These are phyloP conservation scores for Boletus hoseneyae DNA, from an alignment of 1,284 basidiomycete species.

Conservation along the genomic window DNA sequence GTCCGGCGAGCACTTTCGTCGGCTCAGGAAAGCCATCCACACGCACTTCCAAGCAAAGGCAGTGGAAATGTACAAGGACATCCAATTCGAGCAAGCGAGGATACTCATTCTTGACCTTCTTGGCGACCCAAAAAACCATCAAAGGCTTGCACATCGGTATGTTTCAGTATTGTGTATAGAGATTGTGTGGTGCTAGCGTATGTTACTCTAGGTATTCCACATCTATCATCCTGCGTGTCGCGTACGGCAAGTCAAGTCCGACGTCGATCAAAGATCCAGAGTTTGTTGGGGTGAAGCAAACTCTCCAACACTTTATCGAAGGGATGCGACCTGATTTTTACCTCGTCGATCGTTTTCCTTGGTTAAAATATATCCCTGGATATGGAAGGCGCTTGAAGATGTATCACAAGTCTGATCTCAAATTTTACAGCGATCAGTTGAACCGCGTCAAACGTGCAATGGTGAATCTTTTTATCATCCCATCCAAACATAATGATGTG, in stretches of 20 bases:
- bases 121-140: constrained; percentile 33
- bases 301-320: constrained; percentile 47
- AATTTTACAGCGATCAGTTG: constrained; percentile 50
- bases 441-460: constrained; percentile 42
- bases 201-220: constrained; percentile 49
- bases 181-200: not conserved
- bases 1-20: constrained; percentile 30
- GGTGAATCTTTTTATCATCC: constrained; percentile 27
- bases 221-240: constrained; percentile 59
- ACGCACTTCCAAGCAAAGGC: constrained; percentile 38
- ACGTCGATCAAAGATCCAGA: constrained; percentile 56
- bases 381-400: constrained; percentile 23
- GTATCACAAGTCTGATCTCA: constrained; percentile 54
- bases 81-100: constrained; percentile 36
- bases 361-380: constrained; percentile 41
- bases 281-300: constrained; percentile 48
- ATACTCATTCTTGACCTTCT: constrained; percentile 39
- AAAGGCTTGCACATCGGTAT: constrained; percentile 32
- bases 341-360: constrained; percentile 56
- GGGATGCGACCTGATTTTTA: constrained; percentile 55
- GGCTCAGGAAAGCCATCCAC: constrained; percentile 36
- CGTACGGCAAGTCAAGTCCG: constrained; percentile 55
- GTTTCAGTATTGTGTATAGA: not conserved
- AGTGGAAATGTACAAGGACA: constrained; percentile 33
- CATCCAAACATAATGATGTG: constrained; percentile 5